Percentiles rank a stretch among this genome's conserved stretches.
Conservation (phyloP, 345 rosid species). For the Syzygium grande region DNA sequence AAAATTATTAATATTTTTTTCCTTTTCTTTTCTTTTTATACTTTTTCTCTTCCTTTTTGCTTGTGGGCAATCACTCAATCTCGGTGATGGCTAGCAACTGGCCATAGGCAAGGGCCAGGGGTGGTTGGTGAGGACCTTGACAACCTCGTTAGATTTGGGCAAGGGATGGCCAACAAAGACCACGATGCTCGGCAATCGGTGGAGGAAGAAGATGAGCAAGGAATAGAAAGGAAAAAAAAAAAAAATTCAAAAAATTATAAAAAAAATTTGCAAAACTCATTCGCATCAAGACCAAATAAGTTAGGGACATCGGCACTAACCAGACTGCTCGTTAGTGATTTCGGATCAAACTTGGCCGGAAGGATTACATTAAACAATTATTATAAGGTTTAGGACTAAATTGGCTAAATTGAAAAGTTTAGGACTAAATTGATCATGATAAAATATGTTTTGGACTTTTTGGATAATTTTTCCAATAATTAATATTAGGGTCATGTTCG, state of each 20-base stretch:
- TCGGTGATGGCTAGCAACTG: fast-evolving
- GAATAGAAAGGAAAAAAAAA: background rate
- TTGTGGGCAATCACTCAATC: fast-evolving
- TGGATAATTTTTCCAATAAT: background rate
- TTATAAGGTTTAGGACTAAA: background rate
- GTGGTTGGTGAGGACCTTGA: fast-evolving
- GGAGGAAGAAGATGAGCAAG: background rate
- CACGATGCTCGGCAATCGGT: fast-evolving
- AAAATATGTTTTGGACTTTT: background rate
- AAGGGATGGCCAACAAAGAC: fast-evolving
- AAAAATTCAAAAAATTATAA: background rate
- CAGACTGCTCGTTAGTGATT: background rate
- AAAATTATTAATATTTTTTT: background rate
- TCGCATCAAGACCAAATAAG: fast-evolving
- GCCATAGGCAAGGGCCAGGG: fast-evolving
- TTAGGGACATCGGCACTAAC: fast-evolving
- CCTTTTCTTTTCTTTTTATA: background rate
- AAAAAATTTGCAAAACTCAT: background rate
- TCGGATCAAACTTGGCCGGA: background rate
- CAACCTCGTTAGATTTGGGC: fast-evolving
- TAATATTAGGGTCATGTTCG: background rate
- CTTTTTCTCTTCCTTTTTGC: fast-evolving
- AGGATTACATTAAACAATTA: fast-evolving
- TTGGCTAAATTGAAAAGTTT: background rate
- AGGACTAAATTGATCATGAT: fast-evolving